Conservation (phyloP, 768 basidiomycete genomes). For the Leucosporidium scottii region DNA sequence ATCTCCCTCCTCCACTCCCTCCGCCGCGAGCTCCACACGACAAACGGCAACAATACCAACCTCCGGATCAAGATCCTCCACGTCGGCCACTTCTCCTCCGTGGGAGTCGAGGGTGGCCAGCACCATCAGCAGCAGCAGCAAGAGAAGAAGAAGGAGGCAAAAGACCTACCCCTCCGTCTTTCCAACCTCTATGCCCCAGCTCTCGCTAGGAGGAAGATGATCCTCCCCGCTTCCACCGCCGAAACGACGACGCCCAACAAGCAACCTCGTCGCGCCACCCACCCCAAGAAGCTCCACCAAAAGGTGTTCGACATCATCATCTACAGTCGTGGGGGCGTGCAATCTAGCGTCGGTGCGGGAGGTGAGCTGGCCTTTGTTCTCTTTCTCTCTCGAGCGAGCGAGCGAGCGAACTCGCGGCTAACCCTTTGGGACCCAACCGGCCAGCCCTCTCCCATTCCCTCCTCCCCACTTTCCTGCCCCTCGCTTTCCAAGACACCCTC, state of each 20-base stretch:
- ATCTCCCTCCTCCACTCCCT: slow-evolving; percentile 27
- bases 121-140: no score
- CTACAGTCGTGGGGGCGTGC: not conserved
- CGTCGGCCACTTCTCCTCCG: not conserved
- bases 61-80: slow-evolving; percentile 20
- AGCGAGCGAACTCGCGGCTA: no score
- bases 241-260: no score
- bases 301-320: slow-evolving; percentile 18
- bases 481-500: slow-evolving; percentile 17
- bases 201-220: no score
- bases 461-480: slow-evolving; percentile 11
- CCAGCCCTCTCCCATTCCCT: slow-evolving; percentile 18
- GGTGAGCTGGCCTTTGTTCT: not conserved
- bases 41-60: not conserved
- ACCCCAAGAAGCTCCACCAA: slow-evolving; percentile 1
- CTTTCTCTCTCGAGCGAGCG: not conserved
- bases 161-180: slow-evolving; percentile 22
- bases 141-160: no score
- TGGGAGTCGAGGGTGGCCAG: no score
- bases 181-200: slow-evolving; percentile 20
- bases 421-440: no score
- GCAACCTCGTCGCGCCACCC: not conserved
- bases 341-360: slow-evolving; percentile 11
- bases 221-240: no score
- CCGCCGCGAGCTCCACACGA: slow-evolving; percentile 24